Evolutionary conservation across 2,329 filamentous ascomycete species (phyloP).

Genomic region (Aspergillus luchuensis): DNA sequence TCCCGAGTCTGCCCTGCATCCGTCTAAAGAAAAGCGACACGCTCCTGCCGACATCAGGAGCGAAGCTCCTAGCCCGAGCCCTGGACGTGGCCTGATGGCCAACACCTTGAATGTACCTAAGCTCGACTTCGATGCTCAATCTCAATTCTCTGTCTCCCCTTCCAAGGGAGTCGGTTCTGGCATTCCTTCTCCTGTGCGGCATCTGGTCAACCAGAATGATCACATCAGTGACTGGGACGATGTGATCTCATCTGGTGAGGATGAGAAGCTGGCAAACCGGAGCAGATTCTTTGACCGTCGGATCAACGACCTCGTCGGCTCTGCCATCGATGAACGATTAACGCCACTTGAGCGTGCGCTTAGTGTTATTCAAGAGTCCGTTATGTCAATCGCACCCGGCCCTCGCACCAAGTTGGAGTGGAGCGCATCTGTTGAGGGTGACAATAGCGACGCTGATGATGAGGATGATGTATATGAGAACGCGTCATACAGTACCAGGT

Average conservation of each 20-base stretch:
- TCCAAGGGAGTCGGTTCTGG: constrained; percentile 64
- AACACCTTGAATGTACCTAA: constrained; percentile 50
- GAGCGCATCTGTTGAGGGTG: constrained; percentile 68
- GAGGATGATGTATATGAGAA: constrained; percentile 72
- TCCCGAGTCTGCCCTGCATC: constrained; percentile 46
- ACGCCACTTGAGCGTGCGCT: constrained; percentile 80
- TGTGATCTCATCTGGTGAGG: constrained; percentile 77
- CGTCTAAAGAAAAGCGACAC: constrained; percentile 57
- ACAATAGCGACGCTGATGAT: constrained; percentile 89
- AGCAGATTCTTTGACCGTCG: constrained; percentile 88
- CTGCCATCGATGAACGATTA: constrained; percentile 73
- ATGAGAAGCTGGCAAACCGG: constrained; percentile 77
- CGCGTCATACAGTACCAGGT: constrained; percentile 67
- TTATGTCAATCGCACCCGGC: constrained; percentile 61
- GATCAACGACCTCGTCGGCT: constrained; percentile 82
- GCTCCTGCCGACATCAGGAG: constrained; percentile 59
- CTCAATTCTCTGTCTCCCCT: constrained; percentile 57
- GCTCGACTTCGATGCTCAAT: constrained; percentile 37
- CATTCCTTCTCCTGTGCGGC: constrained; percentile 59
- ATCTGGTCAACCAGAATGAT: constrained; percentile 62
- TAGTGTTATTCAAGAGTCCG: constrained; percentile 69
- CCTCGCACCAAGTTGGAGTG: constrained; percentile 61
- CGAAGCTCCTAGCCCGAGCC: constrained; percentile 73
- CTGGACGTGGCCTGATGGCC: constrained; percentile 55
- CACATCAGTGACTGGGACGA: constrained; percentile 91